Percentiles rank a stretch among this genome's conserved stretches.
These are phyloP conservation scores for Vararia minispora DNA, from an alignment of 768 basidiomycete species.

Conservation along the genomic window DNA sequence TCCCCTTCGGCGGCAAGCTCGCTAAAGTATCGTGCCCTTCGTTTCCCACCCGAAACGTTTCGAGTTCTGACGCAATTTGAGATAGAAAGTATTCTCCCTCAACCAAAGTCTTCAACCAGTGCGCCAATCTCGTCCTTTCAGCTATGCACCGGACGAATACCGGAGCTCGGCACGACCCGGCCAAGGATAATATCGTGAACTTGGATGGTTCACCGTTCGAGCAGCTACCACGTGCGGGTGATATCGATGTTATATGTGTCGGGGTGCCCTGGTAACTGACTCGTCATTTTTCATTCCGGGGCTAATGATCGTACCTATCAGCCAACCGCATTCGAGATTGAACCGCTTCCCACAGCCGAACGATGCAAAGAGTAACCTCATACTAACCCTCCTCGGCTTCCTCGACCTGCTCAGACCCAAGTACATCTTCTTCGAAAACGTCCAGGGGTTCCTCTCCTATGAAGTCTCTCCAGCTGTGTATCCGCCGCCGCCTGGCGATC, in stretches of 20 bases:
- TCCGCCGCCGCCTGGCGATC: constrained; percentile 48
- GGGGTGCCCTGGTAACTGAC: constrained; percentile 77
- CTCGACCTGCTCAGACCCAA: constrained; percentile 30
- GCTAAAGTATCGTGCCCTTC: constrained; percentile 33
- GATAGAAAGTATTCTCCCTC: constrained; percentile 40
- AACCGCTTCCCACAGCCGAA: constrained; percentile 63
- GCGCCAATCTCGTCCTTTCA: constrained; percentile 50
- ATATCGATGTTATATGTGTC: constrained; percentile 50
- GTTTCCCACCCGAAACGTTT: constrained; percentile 1
- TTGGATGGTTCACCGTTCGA: constrained; percentile 28
- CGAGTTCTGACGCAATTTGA: too few relatives aligned
- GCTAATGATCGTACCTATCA: constrained; percentile 19
- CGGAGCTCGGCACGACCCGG: constrained; percentile 20
- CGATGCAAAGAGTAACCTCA: constrained; percentile 58
- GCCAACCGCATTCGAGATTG: constrained; percentile 62
- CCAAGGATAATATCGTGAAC: constrained; percentile 28
- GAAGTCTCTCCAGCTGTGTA: constrained; percentile 26
- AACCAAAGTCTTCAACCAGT: constrained; percentile 56
- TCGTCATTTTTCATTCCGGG: neutral
- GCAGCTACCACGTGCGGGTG: constrained; percentile 34
- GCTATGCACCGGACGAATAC: constrained; percentile 44
- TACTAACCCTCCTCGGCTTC: constrained; percentile 43
- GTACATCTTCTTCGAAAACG: constrained; percentile 40
- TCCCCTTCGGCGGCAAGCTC: constrained; percentile 66
- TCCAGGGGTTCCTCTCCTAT: constrained; percentile 32